phyloP scores from a whole-genome alignment of 768 basidiomycete species.

The Suillus hirtellus region DNA sequence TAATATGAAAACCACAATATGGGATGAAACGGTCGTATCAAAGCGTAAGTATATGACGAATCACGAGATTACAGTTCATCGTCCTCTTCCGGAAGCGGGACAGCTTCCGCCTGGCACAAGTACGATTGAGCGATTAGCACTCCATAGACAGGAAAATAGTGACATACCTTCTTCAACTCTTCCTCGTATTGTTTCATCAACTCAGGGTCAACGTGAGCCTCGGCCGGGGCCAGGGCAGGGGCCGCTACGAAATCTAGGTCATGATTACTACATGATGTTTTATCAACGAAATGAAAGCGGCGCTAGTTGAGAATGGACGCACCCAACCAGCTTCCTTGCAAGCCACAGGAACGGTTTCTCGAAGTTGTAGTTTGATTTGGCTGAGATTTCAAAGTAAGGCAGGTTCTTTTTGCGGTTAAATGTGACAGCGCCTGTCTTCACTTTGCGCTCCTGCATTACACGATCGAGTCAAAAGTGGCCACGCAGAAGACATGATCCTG shows the following conservation, averaged over 20 bases:
- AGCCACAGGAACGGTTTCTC: conserved; percentile 99
- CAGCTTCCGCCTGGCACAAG: conserved; percentile 67
- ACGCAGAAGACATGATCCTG: background rate
- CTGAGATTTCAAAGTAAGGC: conserved; percentile 99
- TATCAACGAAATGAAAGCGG: background rate
- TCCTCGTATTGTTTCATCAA: conserved; percentile 79
- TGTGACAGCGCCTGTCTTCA: conserved; percentile 97
- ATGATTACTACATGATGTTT: conserved; percentile 58
- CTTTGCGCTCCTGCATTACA: conserved; percentile 87
- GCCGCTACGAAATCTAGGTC: conserved; percentile 94
- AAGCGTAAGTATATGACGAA: conserved; percentile 21
- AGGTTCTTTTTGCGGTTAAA: conserved; percentile 99
- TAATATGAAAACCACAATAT: conserved; percentile 23
- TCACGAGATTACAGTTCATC: conserved; percentile 65
- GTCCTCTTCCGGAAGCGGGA: conserved; percentile 98
- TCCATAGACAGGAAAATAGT: conserved; percentile 2
- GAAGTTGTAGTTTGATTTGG: conserved; percentile 99
- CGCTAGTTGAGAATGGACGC: conserved; percentile 30
- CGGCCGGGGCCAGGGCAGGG: conserved; percentile 92
- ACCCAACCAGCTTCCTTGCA: conserved; percentile 97
- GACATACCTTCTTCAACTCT: conserved; percentile 69
- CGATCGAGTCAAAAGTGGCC: conserved; percentile 13
- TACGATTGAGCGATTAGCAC: conserved; percentile 14
- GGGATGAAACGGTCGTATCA: conserved; percentile 21
- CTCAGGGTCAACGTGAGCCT: conserved; percentile 76